These are phyloP conservation scores for Blastomyces gilchristii DNA, from an alignment of 2,329 filamentous ascomycete genomes.

Conservation along the genomic window DNA sequence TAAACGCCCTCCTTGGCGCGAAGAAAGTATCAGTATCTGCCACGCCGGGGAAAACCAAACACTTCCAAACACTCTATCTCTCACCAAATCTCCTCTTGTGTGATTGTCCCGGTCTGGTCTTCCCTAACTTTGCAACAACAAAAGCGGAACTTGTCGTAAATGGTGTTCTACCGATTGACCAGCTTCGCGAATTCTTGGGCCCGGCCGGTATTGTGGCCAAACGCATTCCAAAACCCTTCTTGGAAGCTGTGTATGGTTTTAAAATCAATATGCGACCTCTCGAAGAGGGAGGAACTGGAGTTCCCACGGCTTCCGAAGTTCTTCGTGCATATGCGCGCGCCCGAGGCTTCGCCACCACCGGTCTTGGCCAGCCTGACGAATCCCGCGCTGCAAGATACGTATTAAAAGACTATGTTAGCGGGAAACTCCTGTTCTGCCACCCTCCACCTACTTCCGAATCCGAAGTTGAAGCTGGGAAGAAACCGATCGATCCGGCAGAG, in stretches of 20 bases:
- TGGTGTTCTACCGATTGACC: constrained; percentile 90
- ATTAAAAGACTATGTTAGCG: constrained; percentile 94
- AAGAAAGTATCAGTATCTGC: constrained; percentile 98
- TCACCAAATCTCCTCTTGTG: constrained; percentile 83
- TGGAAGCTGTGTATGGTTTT: constrained; percentile 91
- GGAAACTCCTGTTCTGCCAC: constrained; percentile 84
- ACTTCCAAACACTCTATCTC: constrained; percentile 96
- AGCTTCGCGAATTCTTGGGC: constrained; percentile 84
- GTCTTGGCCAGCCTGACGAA: constrained; percentile 84
- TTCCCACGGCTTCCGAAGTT: constrained; percentile 74
- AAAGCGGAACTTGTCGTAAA: constrained; percentile 69
- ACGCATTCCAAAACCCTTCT: constrained; percentile 74
- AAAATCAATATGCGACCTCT: constrained; percentile 67
- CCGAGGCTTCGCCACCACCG: constrained; percentile 80
- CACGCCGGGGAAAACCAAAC: constrained; percentile 96
- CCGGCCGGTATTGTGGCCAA: constrained; percentile 73
- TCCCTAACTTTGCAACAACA: constrained; percentile 33
- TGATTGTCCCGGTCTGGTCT: constrained; percentile 96
- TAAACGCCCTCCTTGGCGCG: constrained; percentile 94
- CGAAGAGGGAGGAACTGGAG: constrained; percentile 87
- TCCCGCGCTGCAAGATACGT: constrained; percentile 81
- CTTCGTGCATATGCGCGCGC: constrained; percentile 78
- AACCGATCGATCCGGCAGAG: constrained; percentile 53
- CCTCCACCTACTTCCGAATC: constrained; percentile 55
- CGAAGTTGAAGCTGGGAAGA: constrained; percentile 37